A percentile compares a stretch with the other conserved stretches of the same genome.
Conservation (phyloP, 164 flowering plant genomes). For the Akebia trifoliata region DNA sequence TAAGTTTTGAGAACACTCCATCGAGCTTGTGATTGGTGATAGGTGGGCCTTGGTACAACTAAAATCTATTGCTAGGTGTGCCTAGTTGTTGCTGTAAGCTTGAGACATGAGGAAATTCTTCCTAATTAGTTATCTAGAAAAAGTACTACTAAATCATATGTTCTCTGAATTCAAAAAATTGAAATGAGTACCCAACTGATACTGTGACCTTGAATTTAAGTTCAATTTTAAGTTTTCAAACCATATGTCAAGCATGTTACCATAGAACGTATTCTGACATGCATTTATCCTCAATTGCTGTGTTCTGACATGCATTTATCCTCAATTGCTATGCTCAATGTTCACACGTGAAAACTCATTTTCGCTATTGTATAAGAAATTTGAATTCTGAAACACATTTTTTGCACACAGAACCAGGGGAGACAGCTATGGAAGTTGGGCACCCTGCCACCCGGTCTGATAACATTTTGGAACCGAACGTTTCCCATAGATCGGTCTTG, state of each 20-base stretch:
- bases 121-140: no score
- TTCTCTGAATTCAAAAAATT: no score
- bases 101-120: no score
- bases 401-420: constrained; percentile 27
- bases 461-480: constrained; percentile 32
- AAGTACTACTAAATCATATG: no score
- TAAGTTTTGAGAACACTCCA: no score
- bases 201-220: no score
- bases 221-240: neutral
- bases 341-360: neutral
- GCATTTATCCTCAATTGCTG: neutral
- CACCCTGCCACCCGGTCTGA: constrained; percentile 74
- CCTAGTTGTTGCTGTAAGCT: no score
- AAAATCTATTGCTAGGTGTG: no score
- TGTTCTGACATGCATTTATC: neutral
- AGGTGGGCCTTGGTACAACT: no score
- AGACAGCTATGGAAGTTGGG: constrained; percentile 37
- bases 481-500: constrained; percentile 25
- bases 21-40: no score
- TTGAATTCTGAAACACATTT: neutral
- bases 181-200: no score
- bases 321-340: neutral
- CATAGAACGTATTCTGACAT: neutral
- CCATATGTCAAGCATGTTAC: neutral
- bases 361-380: neutral